phyloP scores from a whole-genome alignment of 2,329 filamentous ascomycete genomes.

The Alternaria gaisen region DNA sequence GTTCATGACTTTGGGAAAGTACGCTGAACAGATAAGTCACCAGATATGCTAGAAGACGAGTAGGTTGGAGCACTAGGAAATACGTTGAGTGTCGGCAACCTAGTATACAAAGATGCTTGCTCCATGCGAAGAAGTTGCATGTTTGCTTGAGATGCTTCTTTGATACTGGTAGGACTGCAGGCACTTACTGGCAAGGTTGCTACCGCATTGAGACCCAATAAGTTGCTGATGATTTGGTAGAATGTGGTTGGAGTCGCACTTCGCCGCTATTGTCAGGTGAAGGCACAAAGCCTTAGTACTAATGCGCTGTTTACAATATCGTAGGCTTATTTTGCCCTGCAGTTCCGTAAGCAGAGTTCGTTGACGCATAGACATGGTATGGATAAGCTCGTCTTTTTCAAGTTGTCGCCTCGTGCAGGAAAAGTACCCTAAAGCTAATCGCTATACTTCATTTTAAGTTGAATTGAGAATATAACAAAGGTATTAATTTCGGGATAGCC shows the following conservation, averaged over 20 bases:
- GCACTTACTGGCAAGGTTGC: slow-evolving; percentile 19
- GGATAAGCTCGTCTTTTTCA: too few species aligned
- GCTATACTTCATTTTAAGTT: too few species aligned
- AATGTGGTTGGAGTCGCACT: neutral
- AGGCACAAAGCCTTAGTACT: neutral
- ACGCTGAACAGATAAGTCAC: neutral
- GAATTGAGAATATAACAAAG: neutral
- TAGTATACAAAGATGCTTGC: neutral
- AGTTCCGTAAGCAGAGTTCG: slow-evolving; percentile 12
- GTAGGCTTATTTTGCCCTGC: slow-evolving; percentile 2
- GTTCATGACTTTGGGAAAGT: neutral
- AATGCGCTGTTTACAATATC: neutral
- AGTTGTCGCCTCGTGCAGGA: too few species aligned
- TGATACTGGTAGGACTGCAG: neutral
- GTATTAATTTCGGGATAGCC: neutral
- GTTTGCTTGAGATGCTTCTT: neutral
- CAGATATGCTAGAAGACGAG: neutral
- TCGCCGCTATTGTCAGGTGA: neutral
- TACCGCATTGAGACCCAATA: slow-evolving; percentile 22
- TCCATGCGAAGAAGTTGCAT: neutral
- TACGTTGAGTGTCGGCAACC: neutral
- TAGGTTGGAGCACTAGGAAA: neutral
- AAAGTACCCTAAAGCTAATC: too few species aligned
- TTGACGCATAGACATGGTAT: too few species aligned
- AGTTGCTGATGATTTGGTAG: neutral